Conservation (phyloP, 2,329 filamentous ascomycete genomes). For the Phyllosticta paracitricarpa region DNA sequence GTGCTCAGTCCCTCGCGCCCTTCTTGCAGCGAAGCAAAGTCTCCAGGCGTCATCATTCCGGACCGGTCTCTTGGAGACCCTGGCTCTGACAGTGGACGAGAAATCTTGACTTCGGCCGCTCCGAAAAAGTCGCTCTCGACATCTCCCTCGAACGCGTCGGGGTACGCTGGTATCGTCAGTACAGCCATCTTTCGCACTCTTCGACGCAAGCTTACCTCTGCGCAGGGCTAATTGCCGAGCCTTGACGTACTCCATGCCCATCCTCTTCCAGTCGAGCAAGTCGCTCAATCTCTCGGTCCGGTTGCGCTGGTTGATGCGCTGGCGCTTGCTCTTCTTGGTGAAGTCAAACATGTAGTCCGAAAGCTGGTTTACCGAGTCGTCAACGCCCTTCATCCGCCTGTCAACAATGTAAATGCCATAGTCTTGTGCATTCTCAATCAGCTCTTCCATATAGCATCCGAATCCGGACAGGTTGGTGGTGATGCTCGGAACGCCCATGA, state of each 20-base stretch:
- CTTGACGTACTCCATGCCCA: constrained; percentile 99
- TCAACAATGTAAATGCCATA: constrained; percentile 99
- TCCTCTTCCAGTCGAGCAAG: constrained; percentile 95
- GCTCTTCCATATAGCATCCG: constrained; percentile 98
- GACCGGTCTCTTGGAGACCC: constrained; percentile 83
- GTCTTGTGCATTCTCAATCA: constrained; percentile 95
- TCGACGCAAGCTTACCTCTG: constrained; percentile 37
- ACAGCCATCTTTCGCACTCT: neutral
- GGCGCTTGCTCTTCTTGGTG: constrained; percentile 80
- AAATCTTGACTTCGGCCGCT: constrained; percentile 89
- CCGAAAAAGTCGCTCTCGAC: constrained; percentile 87
- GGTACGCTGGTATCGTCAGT: constrained; percentile 54
- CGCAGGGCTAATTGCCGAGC: constrained; percentile 85
- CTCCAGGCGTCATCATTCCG: constrained; percentile 98
- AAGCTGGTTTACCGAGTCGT: constrained; percentile 94
- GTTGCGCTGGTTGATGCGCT: constrained; percentile 98
- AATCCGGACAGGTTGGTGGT: constrained; percentile 97
- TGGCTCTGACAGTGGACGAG: constrained; percentile 83
- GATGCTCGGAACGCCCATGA: constrained; percentile 98
- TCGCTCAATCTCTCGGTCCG: constrained; percentile 91
- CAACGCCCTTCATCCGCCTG: constrained; percentile 85
- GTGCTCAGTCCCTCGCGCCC: constrained; percentile 86
- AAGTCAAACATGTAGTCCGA: constrained; percentile 91
- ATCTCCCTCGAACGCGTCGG: constrained; percentile 64
- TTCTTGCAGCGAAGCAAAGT: constrained; percentile 94